Conservation (phyloP, 805 yeast species). For the Myxozyma udenii region DNA sequence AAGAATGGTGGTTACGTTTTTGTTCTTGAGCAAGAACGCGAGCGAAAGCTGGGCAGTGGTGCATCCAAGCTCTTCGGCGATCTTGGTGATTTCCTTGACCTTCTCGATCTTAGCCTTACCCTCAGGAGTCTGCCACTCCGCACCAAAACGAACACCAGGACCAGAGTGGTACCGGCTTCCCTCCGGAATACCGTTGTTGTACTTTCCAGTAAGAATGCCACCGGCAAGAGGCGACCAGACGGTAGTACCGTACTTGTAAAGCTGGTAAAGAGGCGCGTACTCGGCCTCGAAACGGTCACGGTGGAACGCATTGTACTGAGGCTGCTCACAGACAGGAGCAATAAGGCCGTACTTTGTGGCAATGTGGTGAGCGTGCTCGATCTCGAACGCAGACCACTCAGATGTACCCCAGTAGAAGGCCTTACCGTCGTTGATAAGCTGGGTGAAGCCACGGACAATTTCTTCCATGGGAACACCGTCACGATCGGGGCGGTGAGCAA, state of each 20-base stretch:
- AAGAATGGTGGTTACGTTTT: conserved; percentile 37
- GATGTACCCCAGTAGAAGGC: conserved; percentile 39
- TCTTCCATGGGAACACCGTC: conserved; percentile 34
- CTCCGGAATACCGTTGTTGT: conserved; percentile 33
- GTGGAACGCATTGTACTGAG: conserved; percentile 33
- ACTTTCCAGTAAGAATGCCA: conserved; percentile 39
- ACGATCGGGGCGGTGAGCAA: conserved; percentile 38
- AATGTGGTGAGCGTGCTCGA: conserved; percentile 38
- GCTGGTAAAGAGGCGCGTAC: conserved; percentile 34
- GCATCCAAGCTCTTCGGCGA: conserved; percentile 35
- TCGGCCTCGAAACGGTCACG: conserved; percentile 37
- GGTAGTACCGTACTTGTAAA: conserved; percentile 38
- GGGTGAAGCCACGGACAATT: conserved; percentile 38
- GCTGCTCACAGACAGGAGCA: conserved; percentile 38
- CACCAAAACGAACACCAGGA: conserved; percentile 16
- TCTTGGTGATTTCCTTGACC: conserved; percentile 29
- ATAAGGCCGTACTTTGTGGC: conserved; percentile 37
- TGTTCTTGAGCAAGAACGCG: conserved; percentile 37
- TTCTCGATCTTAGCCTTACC: conserved; percentile 33
- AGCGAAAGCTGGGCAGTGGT: conserved; percentile 36
- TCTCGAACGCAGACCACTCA: conserved; percentile 38
- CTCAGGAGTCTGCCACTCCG: conserved; percentile 29
- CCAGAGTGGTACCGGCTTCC: conserved; percentile 31
- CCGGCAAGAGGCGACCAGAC: conserved; percentile 38
- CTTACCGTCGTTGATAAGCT: conserved; percentile 36